Base-by-base conservation (phyloP, 257 asterid species). In the Dorcoceras hygrometricum region DNA sequence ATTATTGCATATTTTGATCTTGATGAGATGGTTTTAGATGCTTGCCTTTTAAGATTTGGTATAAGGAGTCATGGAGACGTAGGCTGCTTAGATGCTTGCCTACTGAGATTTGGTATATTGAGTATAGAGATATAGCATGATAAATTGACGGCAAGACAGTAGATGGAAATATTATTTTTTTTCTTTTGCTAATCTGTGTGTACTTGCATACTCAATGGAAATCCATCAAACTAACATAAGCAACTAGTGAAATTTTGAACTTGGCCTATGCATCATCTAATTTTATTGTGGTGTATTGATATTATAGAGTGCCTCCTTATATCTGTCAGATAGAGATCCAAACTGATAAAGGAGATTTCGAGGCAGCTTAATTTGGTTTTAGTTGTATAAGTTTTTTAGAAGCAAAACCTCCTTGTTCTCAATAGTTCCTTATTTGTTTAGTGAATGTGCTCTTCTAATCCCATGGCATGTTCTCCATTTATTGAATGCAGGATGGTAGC, bases 401-500 rank as follows among this genome's bases (percentile, higher is more conserved):
- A 11, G 5, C 50, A 39, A 39, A 39, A 39, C 50, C n/a, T 3
- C 12, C 18, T 12, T 11, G 50, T 39, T 39, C 18, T 39, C 3
- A 39, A 29, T 6, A 19, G 28, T 8, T 5, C 19, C 46, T 20
- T 28, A 7, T 28, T 18, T 29, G 3, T 62, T 62, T 50, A 6
- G 4, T 1, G 36, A 31, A 31, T 46, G 39, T 68, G 16, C 57
- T 72, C 63, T 26, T 36, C 14, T 3, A 48, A 18, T 66, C 50
- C 50, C 50, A 39, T 3, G n/a, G n/a, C 12, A 1, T 18, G 4
- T 24, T 26, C 36, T 23, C 20, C 48, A 23, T 57, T 55, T 72
- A 61, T 73, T 67, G 65, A 46, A 36, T 69, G 80, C 88, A 94
- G 99, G 86, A 88, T 90, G 63, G 96, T 94, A 23, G 73, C 87